These are phyloP conservation scores for Sedum album DNA, from an alignment of 164 flowering plant genomes.

Conservation along the genomic window DNA sequence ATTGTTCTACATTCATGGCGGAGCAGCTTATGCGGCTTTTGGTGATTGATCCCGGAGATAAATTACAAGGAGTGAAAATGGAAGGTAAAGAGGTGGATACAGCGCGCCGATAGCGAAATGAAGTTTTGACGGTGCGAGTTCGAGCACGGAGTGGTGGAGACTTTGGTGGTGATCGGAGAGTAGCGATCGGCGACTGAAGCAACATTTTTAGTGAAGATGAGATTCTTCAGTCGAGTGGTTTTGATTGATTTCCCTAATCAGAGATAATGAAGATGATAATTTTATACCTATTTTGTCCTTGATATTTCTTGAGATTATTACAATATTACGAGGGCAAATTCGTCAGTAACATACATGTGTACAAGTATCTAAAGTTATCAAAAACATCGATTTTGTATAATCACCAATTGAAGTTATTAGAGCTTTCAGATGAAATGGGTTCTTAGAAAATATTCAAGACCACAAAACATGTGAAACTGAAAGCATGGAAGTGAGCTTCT, in stretches of 20 bases:
- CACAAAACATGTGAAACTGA: neutral
- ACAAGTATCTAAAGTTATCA: too few relatives aligned
- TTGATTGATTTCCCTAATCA: neutral
- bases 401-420: neutral
- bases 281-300: too few relatives aligned
- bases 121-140: neutral
- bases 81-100: neutral
- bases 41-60: neutral
- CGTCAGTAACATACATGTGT: too few relatives aligned
- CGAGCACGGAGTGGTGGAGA: neutral
- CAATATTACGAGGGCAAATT: too few relatives aligned
- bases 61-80: neutral
- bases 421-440: neutral
- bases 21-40: neutral
- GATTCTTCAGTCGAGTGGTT: neutral
- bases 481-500: neutral
- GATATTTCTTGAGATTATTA: too few relatives aligned
- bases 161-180: neutral
- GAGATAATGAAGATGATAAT: neutral
- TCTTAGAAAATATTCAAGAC: neutral
- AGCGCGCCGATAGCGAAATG: neutral
- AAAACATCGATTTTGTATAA: neutral
- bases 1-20: neutral
- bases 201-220: neutral
- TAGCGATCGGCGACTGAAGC: neutral